Evolutionary conservation across 805 yeast genomes (phyloP), one percentile per base, ranked within the genome.

Genomic region (Brettanomyces custersianus): DNA sequence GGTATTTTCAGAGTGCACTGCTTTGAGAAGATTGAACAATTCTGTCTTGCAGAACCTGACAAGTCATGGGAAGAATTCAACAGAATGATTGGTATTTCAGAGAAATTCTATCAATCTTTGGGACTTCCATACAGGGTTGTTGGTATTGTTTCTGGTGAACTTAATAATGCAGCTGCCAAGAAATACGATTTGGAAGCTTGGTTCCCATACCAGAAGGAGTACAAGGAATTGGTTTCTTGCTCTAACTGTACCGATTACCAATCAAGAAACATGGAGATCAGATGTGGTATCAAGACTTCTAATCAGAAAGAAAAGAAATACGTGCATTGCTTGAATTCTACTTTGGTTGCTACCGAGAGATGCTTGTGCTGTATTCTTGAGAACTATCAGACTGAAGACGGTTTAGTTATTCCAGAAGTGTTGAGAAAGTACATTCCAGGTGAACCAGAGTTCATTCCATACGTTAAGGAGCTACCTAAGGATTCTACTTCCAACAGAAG

Each of bases 181-280:
- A 92, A 92, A 65, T 92, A 81, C 69, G 98, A 92, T 69, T 74
- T 92, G 58, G 98, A 92, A 72, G 98, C 98, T 35, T 92, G 98
- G 98, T 92, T 92, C 94, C 98, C 98, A 58, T 92, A 72, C 84
- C 98, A 92, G 72, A 74, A 87, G 62, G 98, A 92, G 67, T 92
- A 84, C 71, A 92, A 92, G 68, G 98, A 92, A 70, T 77, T 92
- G 54, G 98, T 92, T 38, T 86, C 96, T 15, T 90, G 97, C 70
- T 90, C 97, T 40, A 92, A 92, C 75, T 92, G 98, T 77, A 92
- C 98, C 41, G 98, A 92, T 68, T 92, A 92, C 66, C 98, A 92
- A 72, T 85, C 97, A 36, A 83, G 98, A 72, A 90, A 90, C 74
- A 73, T 92, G 59, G 98, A 92, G 71, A 92, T 92, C 57, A 82